Base-by-base conservation (phyloP, 805 yeast species). In the Starmerella gropengiesseri region DNA sequence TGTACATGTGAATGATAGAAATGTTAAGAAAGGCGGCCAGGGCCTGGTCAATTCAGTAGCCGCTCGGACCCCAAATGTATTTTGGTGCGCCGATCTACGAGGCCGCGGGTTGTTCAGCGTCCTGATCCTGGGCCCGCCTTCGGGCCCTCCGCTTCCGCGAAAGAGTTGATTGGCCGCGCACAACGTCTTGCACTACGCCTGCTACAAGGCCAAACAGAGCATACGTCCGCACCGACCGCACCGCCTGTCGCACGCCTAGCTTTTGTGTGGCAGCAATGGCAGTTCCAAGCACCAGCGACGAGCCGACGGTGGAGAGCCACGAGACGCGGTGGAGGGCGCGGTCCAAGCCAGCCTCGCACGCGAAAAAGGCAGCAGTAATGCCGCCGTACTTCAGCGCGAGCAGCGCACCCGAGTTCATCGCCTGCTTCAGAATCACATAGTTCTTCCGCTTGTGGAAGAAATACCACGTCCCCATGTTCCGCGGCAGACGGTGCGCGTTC, bases 361-460 rank as follows among this genome's bases (percentile, higher is more conserved):
- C 73, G 52, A 82, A 77, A 48, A 75, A 69, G 5, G 67, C 53
- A 0, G 70, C 63, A 3, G 75, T 71, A 2, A 73, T 65, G 0
- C 58, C 33, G 1, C 75, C 63, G 40, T 68, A 64, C 52, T 67
- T 70, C 14, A 52, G 48, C 41, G 67, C 70, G 8, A 64, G 64
- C 28, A 54, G 58, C n/a, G 69, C 51, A 0, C 79, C 86, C 7
- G 51, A 41, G 16, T 62, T 63, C 48, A 74, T 61, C 1, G 82
- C 83, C 21, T 66, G 65, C 44, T 71, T 66, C 27, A 80, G 60
- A 61, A 83, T 74, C 23, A 79, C 81, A 59, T 81, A 81, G 60
- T 81, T 80, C 63, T 82, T 84, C 48, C 84, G 70, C 61, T 81
- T 83, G 61, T 84, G 91, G 60, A 84, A 84, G 57, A 78, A 80